Evolutionary conservation across 129 eudicot genomes (phyloP).

Genomic region (Silybum marianum): DNA sequence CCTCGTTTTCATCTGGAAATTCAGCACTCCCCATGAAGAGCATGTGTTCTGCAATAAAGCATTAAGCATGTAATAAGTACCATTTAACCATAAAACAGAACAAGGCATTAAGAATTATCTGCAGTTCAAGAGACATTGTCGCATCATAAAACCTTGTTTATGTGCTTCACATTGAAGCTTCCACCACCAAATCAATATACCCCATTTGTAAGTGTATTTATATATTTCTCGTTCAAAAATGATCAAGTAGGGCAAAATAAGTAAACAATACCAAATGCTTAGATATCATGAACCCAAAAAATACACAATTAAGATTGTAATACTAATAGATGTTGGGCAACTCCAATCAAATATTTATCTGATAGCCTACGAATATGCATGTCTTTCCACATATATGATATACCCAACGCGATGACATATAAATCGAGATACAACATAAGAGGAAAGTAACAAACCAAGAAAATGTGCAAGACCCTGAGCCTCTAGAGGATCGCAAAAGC

Average conservation of each 20-base stretch:
- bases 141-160: slow-evolving; percentile 1
- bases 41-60: slow-evolving; percentile 86
- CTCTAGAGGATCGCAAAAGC: slow-evolving; percentile 86
- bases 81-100: slow-evolving; percentile 10
- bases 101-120: slow-evolving; percentile 17
- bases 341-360: slow-evolving; percentile 3
- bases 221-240: not conserved
- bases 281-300: slow-evolving; percentile 5
- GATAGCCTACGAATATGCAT: not conserved
- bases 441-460: slow-evolving; percentile 54
- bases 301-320: slow-evolving; percentile 2
- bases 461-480: slow-evolving; percentile 99
- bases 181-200: slow-evolving; percentile 21
- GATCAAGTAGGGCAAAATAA: not conserved
- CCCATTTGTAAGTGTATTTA: not conserved
- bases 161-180: slow-evolving; percentile 15
- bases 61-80: slow-evolving; percentile 6
- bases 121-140: not conserved
- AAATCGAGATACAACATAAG: not conserved
- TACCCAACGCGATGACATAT: not conserved
- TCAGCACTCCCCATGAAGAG: slow-evolving; percentile 97
- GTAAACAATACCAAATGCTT: slow-evolving; percentile 7
- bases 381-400: not conserved
- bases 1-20: slow-evolving; percentile 99
- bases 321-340: slow-evolving; percentile 5